Evolutionary conservation across 352 stramenopile genomes (phyloP), one percentile per base, ranked within the genome.

Genomic region (Pythium dissimile): DNA sequence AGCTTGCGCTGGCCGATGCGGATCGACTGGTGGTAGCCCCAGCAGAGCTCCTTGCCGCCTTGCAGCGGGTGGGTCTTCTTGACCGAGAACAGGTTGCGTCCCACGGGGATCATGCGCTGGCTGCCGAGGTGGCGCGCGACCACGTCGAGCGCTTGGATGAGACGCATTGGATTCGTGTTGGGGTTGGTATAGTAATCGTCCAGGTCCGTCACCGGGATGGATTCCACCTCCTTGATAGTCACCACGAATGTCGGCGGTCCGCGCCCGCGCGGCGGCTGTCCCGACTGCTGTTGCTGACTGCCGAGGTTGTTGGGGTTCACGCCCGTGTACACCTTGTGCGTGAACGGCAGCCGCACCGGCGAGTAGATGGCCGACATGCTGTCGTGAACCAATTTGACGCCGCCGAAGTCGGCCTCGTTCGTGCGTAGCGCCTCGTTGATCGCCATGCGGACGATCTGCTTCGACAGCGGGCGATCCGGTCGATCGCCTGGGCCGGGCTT

Each of bases 61-160:
- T 77, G 73, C 0, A 92, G 62, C 3, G 72, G 50, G 24, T 78
- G 54, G 0, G 74, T 82, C 30, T 84, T 82, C 62, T 80, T 80
- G 69, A 86, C 78, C 0, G 68, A 77, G 30, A 89, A 92, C 16
- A 92, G 77, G 39, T 92, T 92, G 26, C 80, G 73, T 0, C 78
- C 83, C 2, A 88, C 77, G 13, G 71, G 51, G 30, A 86, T 87
- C 54, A 86, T 65, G 9, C 62, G 47, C 32, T 86, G 73, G n/a
- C 73, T 64, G 18, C 72, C 74, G 5, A 83, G 49, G 27, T 90
- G 77, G 12, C 83, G 80, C 28, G 75, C 70, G 3, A 77, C 83
- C n/a, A 92, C 74, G 47, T 92, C 83, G 24, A 92, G 60, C 3
- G 83, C 83, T 57, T 92, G 83, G 10, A 90, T 58, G 3, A 82